Conservation (phyloP, 306 rosid species). For the Oxytropis ochrocephala region DNA sequence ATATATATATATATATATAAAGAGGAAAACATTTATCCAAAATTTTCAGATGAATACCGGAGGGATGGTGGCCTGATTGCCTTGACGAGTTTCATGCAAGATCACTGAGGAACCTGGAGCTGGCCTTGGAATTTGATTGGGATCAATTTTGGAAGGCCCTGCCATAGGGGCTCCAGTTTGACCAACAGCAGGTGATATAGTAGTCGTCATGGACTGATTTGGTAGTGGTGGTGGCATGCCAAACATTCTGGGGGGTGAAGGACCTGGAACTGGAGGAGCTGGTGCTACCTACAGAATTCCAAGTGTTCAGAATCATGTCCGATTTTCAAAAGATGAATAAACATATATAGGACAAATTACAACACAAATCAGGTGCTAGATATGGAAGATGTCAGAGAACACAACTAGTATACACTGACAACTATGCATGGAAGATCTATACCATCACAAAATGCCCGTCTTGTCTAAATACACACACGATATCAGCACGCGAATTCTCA, state of each 20-base stretch:
- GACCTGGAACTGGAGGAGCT: constrained; percentile 61
- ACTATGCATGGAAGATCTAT: neutral
- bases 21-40: neutral
- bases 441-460: neutral
- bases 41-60: constrained; percentile 57
- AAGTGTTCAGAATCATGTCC: constrained; percentile 20
- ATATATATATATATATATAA: neutral
- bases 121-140: constrained; percentile 97
- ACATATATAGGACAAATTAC: neutral
- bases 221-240: constrained; percentile 83
- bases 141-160: constrained; percentile 89
- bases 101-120: constrained; percentile 71
- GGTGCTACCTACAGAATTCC: constrained; percentile 46
- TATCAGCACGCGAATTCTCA: constrained; percentile 5
- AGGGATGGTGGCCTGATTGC: constrained; percentile 86
- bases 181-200: constrained; percentile 74
- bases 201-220: constrained; percentile 86
- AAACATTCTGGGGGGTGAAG: constrained; percentile 80
- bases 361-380: neutral
- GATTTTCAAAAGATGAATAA: constrained; percentile 7
- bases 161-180: constrained; percentile 84
- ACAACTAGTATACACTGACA: neutral
- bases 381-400: neutral
- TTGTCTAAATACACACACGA: neutral
- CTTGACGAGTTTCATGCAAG: constrained; percentile 86